Base-by-base conservation (phyloP, 768 basidiomycete genomes). In the Boletellus sp. region DNA sequence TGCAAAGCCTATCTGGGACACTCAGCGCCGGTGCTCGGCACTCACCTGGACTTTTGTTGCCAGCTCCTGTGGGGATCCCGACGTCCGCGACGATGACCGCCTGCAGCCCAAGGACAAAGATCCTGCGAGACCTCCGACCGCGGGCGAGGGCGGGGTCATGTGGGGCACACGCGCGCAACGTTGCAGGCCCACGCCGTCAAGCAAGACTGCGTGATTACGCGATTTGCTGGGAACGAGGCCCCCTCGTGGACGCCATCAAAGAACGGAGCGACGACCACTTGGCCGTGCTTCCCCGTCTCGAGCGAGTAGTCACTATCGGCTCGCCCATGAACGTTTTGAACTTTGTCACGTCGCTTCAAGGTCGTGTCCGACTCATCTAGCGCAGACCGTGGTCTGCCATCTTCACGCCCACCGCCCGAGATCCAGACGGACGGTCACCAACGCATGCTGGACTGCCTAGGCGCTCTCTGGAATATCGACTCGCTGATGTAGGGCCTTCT, bases 201-300 rank as follows among this genome's bases (percentile, higher is more conserved):
- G 50, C 31, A 44, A 57, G 50, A 52, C 55, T 53, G 57, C 36
- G 50, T 45, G 55, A 61, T 64, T 59, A 59, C 54, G 59, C 53
- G 39, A 66, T 53, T 26, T 38, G 37, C 40, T 22, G 41, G 51
- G 28, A 66, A 67, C 51, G 65, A 62, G 65, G 65, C 20, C 46
- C 11, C 65, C 67, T 62, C 65, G 63, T 67, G 62, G 51, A 40
- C n/a, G 38, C 24, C 42, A 46, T 45, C 31, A 48, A 55, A 45
- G 33, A 28, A 28, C 28, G 28, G 28, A 4, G 28, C 28, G 28
- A 10, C 7, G 4, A 28, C 4, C 28, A 28, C 28, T 2, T 8
- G 11, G 28, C 8, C 28, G 28, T n/a, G n/a, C n/a, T 10, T 28
- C 28, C 28, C 28, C 28, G 28, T 8, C 24, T 26, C 24, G 24